A percentile compares a stretch with the other conserved stretches of the same genome.
phyloP scores from a whole-genome alignment of 306 rosid genomes.

The Quercus robur region DNA sequence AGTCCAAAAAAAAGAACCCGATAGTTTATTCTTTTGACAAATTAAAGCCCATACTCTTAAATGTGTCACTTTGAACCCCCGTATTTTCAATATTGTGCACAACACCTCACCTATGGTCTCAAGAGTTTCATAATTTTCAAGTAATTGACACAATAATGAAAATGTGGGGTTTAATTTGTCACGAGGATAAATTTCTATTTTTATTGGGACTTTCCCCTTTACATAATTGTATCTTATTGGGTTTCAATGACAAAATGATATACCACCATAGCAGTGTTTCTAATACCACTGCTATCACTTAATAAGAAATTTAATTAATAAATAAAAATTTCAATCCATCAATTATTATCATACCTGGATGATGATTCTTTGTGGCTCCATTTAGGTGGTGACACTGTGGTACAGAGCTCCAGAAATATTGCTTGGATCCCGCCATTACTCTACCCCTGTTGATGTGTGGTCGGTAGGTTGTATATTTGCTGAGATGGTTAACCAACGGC shows the following conservation, averaged over 20 bases:
- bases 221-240: background rate
- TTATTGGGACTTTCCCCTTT: too few species aligned
- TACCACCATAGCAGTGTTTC: background rate
- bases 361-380: constrained; percentile 13
- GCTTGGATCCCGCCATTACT: constrained; percentile 98
- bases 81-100: too few species aligned
- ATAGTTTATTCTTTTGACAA: too few species aligned
- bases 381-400: constrained; percentile 97
- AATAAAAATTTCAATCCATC: background rate
- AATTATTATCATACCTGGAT: constrained; percentile 5
- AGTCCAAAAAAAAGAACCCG: too few species aligned
- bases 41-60: too few species aligned
- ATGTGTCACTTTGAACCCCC: too few species aligned
- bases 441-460: constrained; percentile 99
- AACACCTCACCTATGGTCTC: too few species aligned
- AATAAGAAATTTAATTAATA: background rate
- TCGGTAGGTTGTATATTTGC: constrained; percentile 99
- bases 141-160: too few species aligned
- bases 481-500: constrained; percentile 90
- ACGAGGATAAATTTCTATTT: too few species aligned
- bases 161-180: too few species aligned
- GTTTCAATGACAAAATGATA: background rate
- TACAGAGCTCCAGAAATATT: constrained; percentile 98
- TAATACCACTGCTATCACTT: background rate
- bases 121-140: too few species aligned